phyloP scores from a whole-genome alignment of 2,329 filamentous ascomycete genomes.

The Huntiella decipiens region DNA sequence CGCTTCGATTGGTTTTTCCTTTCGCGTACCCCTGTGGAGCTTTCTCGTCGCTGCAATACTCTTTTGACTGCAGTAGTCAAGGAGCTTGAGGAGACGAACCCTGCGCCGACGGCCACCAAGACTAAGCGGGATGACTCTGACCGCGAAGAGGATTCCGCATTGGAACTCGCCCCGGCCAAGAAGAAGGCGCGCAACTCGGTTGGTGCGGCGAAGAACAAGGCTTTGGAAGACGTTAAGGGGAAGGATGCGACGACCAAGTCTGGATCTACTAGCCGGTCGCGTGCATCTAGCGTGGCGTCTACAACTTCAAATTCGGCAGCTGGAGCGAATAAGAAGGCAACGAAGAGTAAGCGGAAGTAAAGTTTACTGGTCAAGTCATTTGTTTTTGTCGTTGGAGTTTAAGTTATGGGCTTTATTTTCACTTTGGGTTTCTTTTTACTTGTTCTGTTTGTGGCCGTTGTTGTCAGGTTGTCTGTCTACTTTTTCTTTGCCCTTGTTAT shows the following conservation, averaged over 20 bases:
- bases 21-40: constrained; percentile 78
- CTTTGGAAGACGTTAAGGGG: constrained; percentile 71
- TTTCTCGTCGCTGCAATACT: constrained; percentile 81
- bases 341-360: constrained; percentile 33
- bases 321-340: constrained; percentile 22
- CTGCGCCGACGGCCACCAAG: constrained; percentile 23
- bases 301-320: constrained; percentile 33
- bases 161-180: constrained; percentile 70
- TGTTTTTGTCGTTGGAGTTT: neutral
- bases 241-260: constrained; percentile 44
- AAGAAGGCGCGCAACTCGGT: constrained; percentile 57
- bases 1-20: constrained; percentile 99
- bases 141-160: constrained; percentile 63
- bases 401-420: neutral
- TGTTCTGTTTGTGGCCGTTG: neutral
- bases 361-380: constrained; percentile 1
- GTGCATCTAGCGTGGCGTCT: constrained; percentile 76
- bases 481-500: neutral
- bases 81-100: constrained; percentile 56
- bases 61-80: constrained; percentile 84
- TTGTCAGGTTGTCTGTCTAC: neutral
- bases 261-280: constrained; percentile 57
- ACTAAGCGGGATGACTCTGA: constrained; percentile 70
- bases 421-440: neutral
- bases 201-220: constrained; percentile 53